phyloP scores from a whole-genome alignment of 129 eudicot genomes.

The Dittrichia graveolens region DNA sequence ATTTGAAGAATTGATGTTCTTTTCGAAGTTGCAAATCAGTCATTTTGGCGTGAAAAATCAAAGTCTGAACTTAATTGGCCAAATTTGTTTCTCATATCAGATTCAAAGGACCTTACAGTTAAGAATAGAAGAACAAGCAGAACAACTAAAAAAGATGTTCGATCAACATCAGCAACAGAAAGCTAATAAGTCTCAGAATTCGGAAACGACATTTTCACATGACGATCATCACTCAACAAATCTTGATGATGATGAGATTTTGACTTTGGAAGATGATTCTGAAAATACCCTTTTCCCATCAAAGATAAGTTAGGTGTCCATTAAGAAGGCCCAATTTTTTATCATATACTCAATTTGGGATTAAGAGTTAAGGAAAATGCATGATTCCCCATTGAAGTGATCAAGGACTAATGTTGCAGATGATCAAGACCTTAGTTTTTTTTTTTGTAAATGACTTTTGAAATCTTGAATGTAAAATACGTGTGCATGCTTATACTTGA shows the following conservation, averaged over 20 bases:
- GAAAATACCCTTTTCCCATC: conserved; percentile 44
- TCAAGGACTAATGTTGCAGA: conserved; percentile 18
- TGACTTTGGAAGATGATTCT: conserved; percentile 41
- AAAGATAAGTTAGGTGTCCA: conserved; percentile 48
- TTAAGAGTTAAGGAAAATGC: conserved; percentile 12
- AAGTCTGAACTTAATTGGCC: conserved; percentile 15
- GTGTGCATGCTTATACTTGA: conserved; percentile 25
- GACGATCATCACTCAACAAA: conserved; percentile 29
- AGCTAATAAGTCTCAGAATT: conserved; percentile 31
- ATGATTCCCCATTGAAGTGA: conserved; percentile 10
- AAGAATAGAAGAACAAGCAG: conserved; percentile 81
- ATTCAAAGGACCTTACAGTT: conserved; percentile 71
- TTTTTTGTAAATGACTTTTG: conserved; percentile 17
- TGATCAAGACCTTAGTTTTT: conserved; percentile 23
- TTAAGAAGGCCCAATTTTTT: conserved; percentile 16
- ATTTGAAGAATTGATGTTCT: neutral
- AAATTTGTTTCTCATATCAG: conserved; percentile 28
- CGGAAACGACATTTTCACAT: conserved; percentile 38
- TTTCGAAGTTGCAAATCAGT: neutral
- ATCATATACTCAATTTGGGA: conserved; percentile 10
- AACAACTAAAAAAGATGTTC: conserved; percentile 71
- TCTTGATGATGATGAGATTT: conserved; percentile 36
- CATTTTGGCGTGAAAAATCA: conserved; percentile 18
- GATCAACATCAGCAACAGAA: conserved; percentile 73
- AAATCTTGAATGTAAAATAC: conserved; percentile 18